Conservation (phyloP, 1,284 basidiomycete genomes). For the Takashimella tepidaria region DNA sequence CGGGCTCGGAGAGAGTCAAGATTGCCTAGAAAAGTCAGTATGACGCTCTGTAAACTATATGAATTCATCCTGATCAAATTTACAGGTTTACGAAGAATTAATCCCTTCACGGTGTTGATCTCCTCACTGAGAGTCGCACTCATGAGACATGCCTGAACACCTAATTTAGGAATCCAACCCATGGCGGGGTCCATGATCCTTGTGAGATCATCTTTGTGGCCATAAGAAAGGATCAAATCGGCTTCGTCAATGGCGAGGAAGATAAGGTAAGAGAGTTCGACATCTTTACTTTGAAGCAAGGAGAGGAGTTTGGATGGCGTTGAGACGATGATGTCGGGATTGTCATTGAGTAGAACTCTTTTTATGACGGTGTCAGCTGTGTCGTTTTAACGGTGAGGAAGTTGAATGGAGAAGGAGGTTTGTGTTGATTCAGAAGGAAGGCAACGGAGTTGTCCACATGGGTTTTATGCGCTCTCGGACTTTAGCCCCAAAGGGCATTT, state of each 20-base stretch:
- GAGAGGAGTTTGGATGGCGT: slow-evolving; percentile 82
- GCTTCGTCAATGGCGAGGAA: slow-evolving; percentile 97
- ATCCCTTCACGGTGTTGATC: slow-evolving; percentile 82
- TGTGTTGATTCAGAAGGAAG: slow-evolving; percentile 44
- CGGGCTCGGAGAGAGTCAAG: slow-evolving; percentile 80
- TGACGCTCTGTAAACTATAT: background rate
- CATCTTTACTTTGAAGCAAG: slow-evolving; percentile 72
- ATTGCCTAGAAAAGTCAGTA: slow-evolving; percentile 56
- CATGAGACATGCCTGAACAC: slow-evolving; percentile 91
- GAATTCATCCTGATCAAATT: slow-evolving; percentile 35
- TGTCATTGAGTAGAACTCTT: slow-evolving; percentile 72
- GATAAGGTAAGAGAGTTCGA: slow-evolving; percentile 55
- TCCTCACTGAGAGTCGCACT: slow-evolving; percentile 97
- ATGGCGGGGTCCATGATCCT: slow-evolving; percentile 62
- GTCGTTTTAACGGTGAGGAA: background rate
- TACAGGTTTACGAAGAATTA: slow-evolving; percentile 81
- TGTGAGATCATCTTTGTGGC: slow-evolving; percentile 86
- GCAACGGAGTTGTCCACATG: slow-evolving; percentile 49
- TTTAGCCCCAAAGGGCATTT: slow-evolving; percentile 33
- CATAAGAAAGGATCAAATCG: slow-evolving; percentile 94
- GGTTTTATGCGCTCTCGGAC: slow-evolving; percentile 49
- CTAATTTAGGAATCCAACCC: slow-evolving; percentile 70
- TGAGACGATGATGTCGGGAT: slow-evolving; percentile 85
- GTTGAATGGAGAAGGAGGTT: background rate
- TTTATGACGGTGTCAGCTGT: slow-evolving; percentile 4